phyloP scores from a whole-genome alignment of 257 asterid genomes.

The Petrea volubilis region DNA sequence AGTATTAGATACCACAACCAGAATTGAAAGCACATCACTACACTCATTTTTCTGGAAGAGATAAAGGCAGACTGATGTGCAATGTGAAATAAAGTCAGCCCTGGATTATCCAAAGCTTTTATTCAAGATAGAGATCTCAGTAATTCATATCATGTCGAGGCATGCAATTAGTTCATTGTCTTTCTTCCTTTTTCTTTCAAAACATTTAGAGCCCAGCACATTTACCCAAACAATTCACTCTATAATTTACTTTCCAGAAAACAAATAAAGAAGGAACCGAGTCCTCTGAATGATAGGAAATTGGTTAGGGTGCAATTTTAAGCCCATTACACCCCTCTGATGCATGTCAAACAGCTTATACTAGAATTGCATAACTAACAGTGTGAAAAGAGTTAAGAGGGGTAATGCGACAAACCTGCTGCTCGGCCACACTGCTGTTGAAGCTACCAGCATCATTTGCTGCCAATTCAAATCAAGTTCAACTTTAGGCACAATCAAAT shows the following conservation, averaged over 20 bases:
- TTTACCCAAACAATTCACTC: not conserved
- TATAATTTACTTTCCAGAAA: too few species aligned
- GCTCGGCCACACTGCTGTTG: slow-evolving; percentile 93
- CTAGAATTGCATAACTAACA: not conserved
- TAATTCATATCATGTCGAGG: not conserved
- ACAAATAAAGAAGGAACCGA: slow-evolving; percentile 14
- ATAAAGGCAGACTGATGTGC: not conserved
- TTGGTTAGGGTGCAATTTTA: not conserved
- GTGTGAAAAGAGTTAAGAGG: slow-evolving; percentile 11
- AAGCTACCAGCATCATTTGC: slow-evolving; percentile 95
- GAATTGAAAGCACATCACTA: not conserved
- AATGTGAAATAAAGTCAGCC: slow-evolving; percentile 8
- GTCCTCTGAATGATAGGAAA: slow-evolving; percentile 5
- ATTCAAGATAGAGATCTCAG: not conserved
- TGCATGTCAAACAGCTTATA: not conserved
- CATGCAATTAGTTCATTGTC: too few species aligned
- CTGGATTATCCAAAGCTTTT: not conserved
- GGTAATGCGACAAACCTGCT: slow-evolving; percentile 68
- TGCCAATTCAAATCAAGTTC: slow-evolving; percentile 45
- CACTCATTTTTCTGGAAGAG: not conserved
- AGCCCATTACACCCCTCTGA: not conserved
- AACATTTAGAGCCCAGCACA: too few species aligned
- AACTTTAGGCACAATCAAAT: slow-evolving; percentile 16
- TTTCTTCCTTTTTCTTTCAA: too few species aligned
- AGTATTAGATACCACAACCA: not conserved